A percentile compares a stretch with the other conserved stretches of the same genome.
phyloP scores from a whole-genome alignment of 179 eudicot genomes.

The Spergularia azorica region DNA sequence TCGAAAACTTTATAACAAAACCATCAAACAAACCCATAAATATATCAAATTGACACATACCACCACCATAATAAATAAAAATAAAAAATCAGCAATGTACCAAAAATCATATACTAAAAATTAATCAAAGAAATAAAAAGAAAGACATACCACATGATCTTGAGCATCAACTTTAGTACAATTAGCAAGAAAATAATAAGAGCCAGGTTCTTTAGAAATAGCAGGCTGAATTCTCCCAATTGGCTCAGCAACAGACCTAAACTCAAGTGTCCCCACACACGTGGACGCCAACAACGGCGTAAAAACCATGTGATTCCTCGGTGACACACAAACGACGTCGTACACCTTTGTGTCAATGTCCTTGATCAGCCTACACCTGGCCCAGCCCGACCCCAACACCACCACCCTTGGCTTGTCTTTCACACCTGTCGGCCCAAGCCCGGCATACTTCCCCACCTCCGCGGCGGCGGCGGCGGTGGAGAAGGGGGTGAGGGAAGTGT shows the following conservation, averaged over 20 bases:
- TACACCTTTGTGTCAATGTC: slow-evolving; percentile 65
- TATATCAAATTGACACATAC: not conserved
- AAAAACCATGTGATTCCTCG: slow-evolving; percentile 96
- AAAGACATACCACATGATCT: slow-evolving; percentile 57
- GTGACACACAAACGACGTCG: slow-evolving; percentile 89
- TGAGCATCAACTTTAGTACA: slow-evolving; percentile 59
- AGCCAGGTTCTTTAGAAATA: slow-evolving; percentile 74
- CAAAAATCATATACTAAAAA: not conserved
- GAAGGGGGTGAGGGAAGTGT: slow-evolving; percentile 26
- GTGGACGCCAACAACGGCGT: slow-evolving; percentile 94
- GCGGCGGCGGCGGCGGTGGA: slow-evolving; percentile 25
- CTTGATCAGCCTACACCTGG: slow-evolving; percentile 83
- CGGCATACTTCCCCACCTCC: slow-evolving; percentile 26
- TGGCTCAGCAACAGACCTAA: slow-evolving; percentile 94
- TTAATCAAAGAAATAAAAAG: not conserved
- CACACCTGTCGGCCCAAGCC: slow-evolving; percentile 59
- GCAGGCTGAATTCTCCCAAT: slow-evolving; percentile 88
- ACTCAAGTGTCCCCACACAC: slow-evolving; percentile 93
- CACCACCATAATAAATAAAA: not conserved
- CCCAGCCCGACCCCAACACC: slow-evolving; percentile 93
- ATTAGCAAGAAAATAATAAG: slow-evolving; percentile 76
- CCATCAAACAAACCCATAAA: not conserved
- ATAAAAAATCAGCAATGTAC: not conserved
- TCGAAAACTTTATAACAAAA: too few relatives aligned
- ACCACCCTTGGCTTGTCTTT: slow-evolving; percentile 84